Conservation (phyloP, 441 rosid genomes). For the Erodium trifolium region DNA sequence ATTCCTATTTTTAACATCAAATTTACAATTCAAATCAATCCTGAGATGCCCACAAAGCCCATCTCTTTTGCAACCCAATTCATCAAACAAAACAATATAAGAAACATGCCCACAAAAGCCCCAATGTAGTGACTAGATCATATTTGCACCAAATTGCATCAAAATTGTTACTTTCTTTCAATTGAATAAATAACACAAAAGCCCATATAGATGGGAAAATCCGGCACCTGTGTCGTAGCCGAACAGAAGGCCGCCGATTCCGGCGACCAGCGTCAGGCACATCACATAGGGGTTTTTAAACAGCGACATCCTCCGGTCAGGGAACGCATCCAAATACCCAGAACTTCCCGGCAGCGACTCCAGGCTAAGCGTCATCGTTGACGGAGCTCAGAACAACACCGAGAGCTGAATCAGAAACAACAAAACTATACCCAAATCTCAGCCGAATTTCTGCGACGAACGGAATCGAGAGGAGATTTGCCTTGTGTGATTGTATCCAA, state of each 20-base stretch:
- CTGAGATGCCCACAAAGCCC: background rate
- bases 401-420: background rate
- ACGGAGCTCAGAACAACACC: too few relatives aligned
- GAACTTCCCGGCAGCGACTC: constrained; percentile 7
- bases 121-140: background rate
- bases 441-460: too few relatives aligned
- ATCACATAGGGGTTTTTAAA: background rate
- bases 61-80: background rate
- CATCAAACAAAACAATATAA: background rate
- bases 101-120: background rate
- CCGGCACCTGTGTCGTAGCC: constrained; percentile 6
- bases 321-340: constrained; percentile 8
- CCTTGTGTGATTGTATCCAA: too few relatives aligned
- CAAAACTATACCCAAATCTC: background rate
- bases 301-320: constrained; percentile 6
- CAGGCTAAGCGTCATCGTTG: background rate
- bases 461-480: too few relatives aligned
- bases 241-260: constrained; percentile 4
- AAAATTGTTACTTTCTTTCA: too few relatives aligned
- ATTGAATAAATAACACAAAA: background rate
- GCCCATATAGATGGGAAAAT: background rate
- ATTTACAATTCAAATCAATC: background rate
- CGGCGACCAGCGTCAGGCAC: background rate
- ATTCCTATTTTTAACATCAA: background rate
- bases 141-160: background rate